Percentiles rank a stretch among this genome's conserved stretches.
Conservation (phyloP, 73 alveolate species). For the Diophrys appendiculata region DNA sequence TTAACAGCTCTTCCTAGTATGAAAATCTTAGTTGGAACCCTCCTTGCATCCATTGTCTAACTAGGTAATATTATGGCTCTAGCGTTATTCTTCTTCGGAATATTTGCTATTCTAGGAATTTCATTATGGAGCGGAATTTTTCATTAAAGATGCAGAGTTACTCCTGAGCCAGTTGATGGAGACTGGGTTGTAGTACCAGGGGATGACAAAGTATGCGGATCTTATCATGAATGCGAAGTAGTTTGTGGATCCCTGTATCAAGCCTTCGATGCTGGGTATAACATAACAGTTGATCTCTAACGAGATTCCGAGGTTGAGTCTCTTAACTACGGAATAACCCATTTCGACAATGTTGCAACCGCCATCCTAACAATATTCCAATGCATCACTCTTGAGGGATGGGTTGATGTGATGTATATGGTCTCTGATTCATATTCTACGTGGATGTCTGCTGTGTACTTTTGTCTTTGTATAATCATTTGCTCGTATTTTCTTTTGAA, state of each 20-base stretch:
- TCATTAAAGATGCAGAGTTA: conserved; percentile 66
- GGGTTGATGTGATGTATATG: conserved; percentile 88
- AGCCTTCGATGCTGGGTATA: background rate
- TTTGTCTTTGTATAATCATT: conserved; percentile 23
- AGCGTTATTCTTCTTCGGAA: conserved; percentile 83
- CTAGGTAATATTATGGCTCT: conserved; percentile 81
- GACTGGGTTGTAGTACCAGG: conserved; percentile 12
- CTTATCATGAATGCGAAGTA: background rate
- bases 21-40: conserved; percentile 72
- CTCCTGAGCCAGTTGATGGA: conserved; percentile 41
- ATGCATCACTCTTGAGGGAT: conserved; percentile 85
- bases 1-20: conserved; percentile 71
- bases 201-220: conserved; percentile 2
- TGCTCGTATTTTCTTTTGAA: conserved; percentile 57
- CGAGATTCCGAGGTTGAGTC: background rate
- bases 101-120: conserved; percentile 90
- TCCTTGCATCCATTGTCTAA: conserved; percentile 84
- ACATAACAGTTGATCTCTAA: background rate
- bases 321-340: conserved; percentile 57
- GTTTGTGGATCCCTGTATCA: background rate
- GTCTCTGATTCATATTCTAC: conserved; percentile 52
- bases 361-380: conserved; percentile 86
- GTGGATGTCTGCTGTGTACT: conserved; percentile 23
- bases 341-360: conserved; percentile 83
- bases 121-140: conserved; percentile 71